Evolutionary conservation across 768 basidiomycete species (phyloP).

Genomic region (Clitopilus passeckerianus): DNA sequence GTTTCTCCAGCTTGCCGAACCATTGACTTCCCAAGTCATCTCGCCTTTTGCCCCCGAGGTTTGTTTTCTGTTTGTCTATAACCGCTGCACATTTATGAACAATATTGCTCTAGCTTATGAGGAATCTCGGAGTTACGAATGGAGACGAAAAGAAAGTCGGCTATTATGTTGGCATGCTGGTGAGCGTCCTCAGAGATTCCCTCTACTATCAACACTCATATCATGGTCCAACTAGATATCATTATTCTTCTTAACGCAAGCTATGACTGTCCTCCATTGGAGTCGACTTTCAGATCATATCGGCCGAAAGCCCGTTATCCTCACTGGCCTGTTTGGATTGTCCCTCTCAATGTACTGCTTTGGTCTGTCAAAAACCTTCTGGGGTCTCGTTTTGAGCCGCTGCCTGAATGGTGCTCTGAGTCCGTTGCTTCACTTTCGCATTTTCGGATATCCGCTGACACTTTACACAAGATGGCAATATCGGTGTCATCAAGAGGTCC

Average conservation of each 20-base stretch:
- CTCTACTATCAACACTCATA: neutral
- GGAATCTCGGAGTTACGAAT: slow-evolving; percentile 41
- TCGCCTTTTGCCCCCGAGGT: slow-evolving; percentile 73
- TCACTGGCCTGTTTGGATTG: slow-evolving; percentile 59
- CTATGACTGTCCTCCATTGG: slow-evolving; percentile 70
- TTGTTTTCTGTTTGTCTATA: slow-evolving; percentile 8
- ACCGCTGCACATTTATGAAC: neutral
- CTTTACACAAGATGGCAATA: slow-evolving; percentile 40
- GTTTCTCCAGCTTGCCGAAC: slow-evolving; percentile 73
- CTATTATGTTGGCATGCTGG: slow-evolving; percentile 50
- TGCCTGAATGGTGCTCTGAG: slow-evolving; percentile 65
- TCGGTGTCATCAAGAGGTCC: slow-evolving; percentile 61
- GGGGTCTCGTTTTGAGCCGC: slow-evolving; percentile 58
- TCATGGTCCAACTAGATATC: slow-evolving; percentile 49
- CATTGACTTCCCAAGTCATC: slow-evolving; percentile 72
- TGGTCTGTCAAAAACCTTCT: slow-evolving; percentile 68
- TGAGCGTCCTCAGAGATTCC: slow-evolving; percentile 10
- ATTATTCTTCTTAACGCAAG: slow-evolving; percentile 69
- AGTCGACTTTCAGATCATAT: slow-evolving; percentile 65
- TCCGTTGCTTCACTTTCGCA: slow-evolving; percentile 15
- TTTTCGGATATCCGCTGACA: neutral
- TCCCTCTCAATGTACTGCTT: slow-evolving; percentile 69
- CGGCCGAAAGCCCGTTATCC: slow-evolving; percentile 71
- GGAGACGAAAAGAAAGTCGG: slow-evolving; percentile 48
- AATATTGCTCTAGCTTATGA: slow-evolving; percentile 30